phyloP scores from a whole-genome alignment of 2,329 filamentous ascomycete species.

The Pseudopyricularia cyperi region DNA sequence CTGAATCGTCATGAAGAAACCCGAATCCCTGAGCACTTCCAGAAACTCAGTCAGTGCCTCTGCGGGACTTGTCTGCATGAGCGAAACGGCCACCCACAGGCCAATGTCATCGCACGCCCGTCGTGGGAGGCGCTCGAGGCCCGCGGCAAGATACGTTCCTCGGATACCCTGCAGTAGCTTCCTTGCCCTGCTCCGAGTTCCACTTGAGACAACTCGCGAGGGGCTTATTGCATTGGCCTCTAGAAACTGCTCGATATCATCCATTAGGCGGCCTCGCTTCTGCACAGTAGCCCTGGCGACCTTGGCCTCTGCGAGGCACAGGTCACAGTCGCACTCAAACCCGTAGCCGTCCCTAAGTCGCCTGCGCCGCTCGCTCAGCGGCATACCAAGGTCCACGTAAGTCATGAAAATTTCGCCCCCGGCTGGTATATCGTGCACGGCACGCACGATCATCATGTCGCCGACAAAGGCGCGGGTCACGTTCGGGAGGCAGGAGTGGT shows the following conservation, averaged over 20 bases:
- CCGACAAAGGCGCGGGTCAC: constrained; percentile 20
- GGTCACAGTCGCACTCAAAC: not conserved
- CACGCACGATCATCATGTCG: constrained; percentile 13
- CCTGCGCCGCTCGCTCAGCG: not conserved
- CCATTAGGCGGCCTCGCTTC: not conserved
- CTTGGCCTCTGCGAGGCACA: not conserved
- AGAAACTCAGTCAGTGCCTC: not conserved
- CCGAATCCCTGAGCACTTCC: not conserved
- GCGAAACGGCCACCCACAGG: not conserved
- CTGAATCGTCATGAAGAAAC: not conserved
- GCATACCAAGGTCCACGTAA: not conserved
- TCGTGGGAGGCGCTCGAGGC: not conserved
- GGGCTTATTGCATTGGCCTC: not conserved
- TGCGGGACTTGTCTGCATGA: not conserved
- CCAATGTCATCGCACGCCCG: not conserved
- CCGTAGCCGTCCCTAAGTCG: not conserved
- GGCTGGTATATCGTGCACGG: not conserved
- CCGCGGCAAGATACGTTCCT: not conserved
- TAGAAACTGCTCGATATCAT: not conserved
- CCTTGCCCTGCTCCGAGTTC: not conserved
- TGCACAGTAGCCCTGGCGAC: not conserved
- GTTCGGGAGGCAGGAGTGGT: constrained; percentile 23
- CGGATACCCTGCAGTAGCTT: not conserved
- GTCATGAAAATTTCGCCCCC: constrained; percentile 3
- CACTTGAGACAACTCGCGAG: not conserved